Conservation (phyloP, 2,329 filamentous ascomycete species). For the Penicillium sp. region DNA sequence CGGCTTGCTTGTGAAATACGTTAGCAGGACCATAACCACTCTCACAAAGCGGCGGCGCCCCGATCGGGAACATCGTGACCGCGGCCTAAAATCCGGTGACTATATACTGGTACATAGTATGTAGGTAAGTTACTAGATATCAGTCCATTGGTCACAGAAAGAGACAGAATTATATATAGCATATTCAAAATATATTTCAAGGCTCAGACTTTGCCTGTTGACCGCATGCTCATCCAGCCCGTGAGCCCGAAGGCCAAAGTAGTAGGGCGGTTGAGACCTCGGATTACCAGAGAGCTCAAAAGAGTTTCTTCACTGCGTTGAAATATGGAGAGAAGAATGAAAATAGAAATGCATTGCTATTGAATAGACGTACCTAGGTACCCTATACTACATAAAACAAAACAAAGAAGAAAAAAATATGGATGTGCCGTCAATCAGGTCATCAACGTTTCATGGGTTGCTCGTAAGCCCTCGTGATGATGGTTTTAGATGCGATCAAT, state of each 20-base stretch:
- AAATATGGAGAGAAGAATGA: not conserved
- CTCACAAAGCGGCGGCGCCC: no score
- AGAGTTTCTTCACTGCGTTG: slow-evolving; percentile 39
- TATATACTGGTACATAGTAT: no score
- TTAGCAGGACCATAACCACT: no score
- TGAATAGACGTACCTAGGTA: slow-evolving; percentile 26
- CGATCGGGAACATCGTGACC: no score
- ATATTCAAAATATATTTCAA: slow-evolving; percentile 2
- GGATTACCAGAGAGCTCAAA: slow-evolving; percentile 48
- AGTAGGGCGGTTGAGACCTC: slow-evolving; percentile 44
- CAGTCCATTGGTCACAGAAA: not conserved
- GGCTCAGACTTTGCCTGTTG: slow-evolving; percentile 47
- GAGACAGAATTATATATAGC: not conserved
- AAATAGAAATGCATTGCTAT: slow-evolving; percentile 1
- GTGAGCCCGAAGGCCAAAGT: slow-evolving; percentile 14
- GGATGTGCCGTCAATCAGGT: slow-evolving; percentile 47
- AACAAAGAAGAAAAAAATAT: slow-evolving; percentile 10
- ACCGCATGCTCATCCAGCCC: slow-evolving; percentile 48
- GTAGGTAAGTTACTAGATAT: not conserved
- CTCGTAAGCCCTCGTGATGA: slow-evolving; percentile 62
- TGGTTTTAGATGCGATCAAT: slow-evolving; percentile 74
- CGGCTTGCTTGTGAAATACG: no score
- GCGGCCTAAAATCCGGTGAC: no score
- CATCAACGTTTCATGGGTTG: slow-evolving; percentile 49
- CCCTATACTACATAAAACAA: slow-evolving; percentile 12